Evolutionary conservation across 2,329 filamentous ascomycete genomes (phyloP).

Genomic region (Blumeria hordei): DNA sequence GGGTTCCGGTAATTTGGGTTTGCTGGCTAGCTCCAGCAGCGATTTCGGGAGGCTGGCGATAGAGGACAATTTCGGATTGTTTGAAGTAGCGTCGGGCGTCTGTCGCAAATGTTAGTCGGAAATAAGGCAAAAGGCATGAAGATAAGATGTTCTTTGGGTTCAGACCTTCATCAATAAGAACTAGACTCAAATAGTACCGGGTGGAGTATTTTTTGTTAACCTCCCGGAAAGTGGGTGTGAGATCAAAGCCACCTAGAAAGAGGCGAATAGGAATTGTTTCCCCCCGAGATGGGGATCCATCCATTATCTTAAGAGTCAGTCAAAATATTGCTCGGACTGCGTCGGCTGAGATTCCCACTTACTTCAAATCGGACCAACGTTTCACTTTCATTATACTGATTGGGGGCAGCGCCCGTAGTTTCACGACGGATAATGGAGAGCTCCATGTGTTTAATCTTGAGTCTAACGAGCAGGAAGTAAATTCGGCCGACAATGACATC

Average conservation of each 20-base stretch:
- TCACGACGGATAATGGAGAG: conserved; percentile 90
- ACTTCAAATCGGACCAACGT: conserved; percentile 92
- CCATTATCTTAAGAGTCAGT: conserved; percentile 54
- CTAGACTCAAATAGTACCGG: conserved; percentile 86
- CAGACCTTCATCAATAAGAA: conserved; percentile 78
- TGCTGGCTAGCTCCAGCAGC: conserved; percentile 15
- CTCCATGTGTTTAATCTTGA: conserved; percentile 99
- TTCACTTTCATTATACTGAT: conserved; percentile 99
- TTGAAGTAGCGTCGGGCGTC: conserved; percentile 97
- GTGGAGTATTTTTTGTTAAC: conserved; percentile 99
- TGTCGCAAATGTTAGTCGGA: conserved; percentile 16
- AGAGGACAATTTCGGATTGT: conserved; percentile 94
- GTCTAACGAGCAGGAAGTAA: conserved; percentile 85
- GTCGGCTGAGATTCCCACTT: conserved; percentile 7
- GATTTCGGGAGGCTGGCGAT: conserved; percentile 49
- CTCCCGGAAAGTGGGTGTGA: conserved; percentile 94
- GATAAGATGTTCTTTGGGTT: background rate
- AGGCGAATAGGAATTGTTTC: conserved; percentile 90
- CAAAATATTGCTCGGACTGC: background rate
- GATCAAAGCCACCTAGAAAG: conserved; percentile 90
- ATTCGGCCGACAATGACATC: conserved; percentile 97
- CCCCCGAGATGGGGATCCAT: conserved; percentile 83
- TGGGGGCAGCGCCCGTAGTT: conserved; percentile 86
- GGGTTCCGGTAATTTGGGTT: conserved; percentile 14
- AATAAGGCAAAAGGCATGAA: background rate